Evolutionary conservation across 345 rosid species (phyloP).

Genomic region (Excoecaria agallocha): DNA sequence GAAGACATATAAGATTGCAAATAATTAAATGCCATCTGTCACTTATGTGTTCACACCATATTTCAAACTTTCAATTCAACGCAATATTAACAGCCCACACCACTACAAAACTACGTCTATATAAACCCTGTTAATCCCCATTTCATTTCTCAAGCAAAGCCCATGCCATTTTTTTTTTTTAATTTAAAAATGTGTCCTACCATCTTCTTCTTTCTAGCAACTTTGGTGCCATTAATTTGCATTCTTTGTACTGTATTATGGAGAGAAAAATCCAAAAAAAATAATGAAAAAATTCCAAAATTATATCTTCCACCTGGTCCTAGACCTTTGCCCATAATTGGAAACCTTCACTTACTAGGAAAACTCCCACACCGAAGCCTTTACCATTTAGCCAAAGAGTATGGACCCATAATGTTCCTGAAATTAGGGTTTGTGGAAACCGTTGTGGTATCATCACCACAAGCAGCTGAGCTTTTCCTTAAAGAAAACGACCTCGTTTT

Average conservation of each 20-base stretch:
- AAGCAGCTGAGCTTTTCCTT: constrained; percentile 32
- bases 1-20: no score
- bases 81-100: no score
- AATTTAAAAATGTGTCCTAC: no score
- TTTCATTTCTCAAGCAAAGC: no score
- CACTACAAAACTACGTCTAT: no score
- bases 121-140: no score
- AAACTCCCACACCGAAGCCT: constrained; percentile 19
- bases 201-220: neutral
- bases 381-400: constrained; percentile 23
- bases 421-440: constrained; percentile 40
- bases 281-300: neutral
- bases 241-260: neutral
- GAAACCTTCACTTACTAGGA: constrained; percentile 22
- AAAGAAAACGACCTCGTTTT: constrained; percentile 15
- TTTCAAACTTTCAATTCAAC: no score
- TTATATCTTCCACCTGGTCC: constrained; percentile 19
- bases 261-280: neutral
- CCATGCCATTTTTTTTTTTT: no score
- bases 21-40: no score
- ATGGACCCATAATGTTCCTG: constrained; percentile 49
- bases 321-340: constrained; percentile 8
- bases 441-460: constrained; percentile 41
- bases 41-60: no score
- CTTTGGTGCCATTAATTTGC: neutral